Base-by-base conservation (phyloP, 106 monocot species). In the Dendrobium nobile region DNA sequence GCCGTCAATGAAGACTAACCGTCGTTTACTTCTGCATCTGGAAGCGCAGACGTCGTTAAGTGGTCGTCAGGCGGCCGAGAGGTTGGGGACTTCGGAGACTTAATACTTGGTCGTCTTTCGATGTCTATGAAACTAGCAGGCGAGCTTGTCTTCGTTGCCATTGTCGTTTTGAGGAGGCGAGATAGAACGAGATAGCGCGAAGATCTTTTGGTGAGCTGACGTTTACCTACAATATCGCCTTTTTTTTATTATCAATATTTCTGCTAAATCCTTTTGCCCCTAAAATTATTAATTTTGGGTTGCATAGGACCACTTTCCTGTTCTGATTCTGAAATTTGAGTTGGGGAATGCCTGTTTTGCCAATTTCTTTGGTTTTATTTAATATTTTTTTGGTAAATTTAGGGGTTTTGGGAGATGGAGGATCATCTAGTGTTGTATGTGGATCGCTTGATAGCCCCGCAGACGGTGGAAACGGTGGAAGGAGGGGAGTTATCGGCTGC, bases 361-460 rank as follows among this genome's bases (percentile, higher is more conserved):
- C n/a, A 1, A 59, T 10, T 59, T 59, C 3, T 9, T 59, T 33
- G 33, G 64, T 27, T 20, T n/a, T 59, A 4, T 51, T 51, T 51
- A 9, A 13, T 4, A 1, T 33, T 22, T 33, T 19, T 31, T 9
- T 6, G 1, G 31, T 67, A 2, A 31, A 11, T 33, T 31, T 67
- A 13, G 15, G 33, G 33, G 27, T 15, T 43, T 27, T 76, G n/a
- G 10, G 24, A 76, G 27, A 78, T 85, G 77, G 48, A 65, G 33
- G 83, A 83, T 74, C 83, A 83, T 68, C 56, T 83, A 44, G 83
- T 73, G 42, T 13, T 83, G 72, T 44, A 78, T 78, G 83, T 83
- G 73, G 83, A 79, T 58, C 78, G 82, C 41, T 72, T 78, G n/a
- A 33, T 82, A 27, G 64, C n/a, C 42, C 48, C 78, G 5, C 40